Percentiles rank a stretch among this genome's conserved stretches.
Conservation (phyloP, 257 asterid species). For the Primulina eburnea region DNA sequence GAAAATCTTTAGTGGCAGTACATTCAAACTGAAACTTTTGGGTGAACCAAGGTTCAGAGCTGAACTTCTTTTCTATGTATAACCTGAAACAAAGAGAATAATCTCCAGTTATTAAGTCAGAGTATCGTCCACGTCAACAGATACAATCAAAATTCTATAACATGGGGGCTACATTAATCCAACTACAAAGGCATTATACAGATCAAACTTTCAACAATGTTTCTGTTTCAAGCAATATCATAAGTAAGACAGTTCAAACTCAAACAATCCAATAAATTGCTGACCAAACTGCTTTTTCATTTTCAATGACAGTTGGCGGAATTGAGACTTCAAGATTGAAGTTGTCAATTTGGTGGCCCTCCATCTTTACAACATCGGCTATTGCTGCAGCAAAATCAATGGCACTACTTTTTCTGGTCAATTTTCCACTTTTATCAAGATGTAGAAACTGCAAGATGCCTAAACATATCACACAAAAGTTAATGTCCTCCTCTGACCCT, state of each 20-base stretch:
- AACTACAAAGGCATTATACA: neutral
- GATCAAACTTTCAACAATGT: neutral
- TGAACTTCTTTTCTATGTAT: slow-evolving; percentile 52
- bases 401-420: slow-evolving; percentile 47
- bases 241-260: slow-evolving; percentile 11
- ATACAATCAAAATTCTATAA: neutral
- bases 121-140: slow-evolving; percentile 1
- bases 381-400: slow-evolving; percentile 48
- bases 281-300: slow-evolving; percentile 69
- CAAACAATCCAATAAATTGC: slow-evolving; percentile 29
- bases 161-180: slow-evolving; percentile 3
- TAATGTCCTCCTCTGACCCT: slow-evolving; percentile 32
- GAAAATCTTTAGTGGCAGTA: slow-evolving; percentile 59
- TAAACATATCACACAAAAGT: slow-evolving; percentile 60
- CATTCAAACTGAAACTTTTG: slow-evolving; percentile 39
- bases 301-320: slow-evolving; percentile 60
- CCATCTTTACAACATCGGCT: slow-evolving; percentile 52
- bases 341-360: slow-evolving; percentile 45
- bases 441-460: slow-evolving; percentile 72
- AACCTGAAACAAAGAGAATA: slow-evolving; percentile 47
- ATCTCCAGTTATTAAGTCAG: neutral
- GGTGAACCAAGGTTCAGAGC: slow-evolving; percentile 52
- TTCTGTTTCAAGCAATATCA: slow-evolving; percentile 7
- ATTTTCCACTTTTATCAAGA: slow-evolving; percentile 38
- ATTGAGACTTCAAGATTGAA: slow-evolving; percentile 74